Conservation (phyloP, 225 moss, liverwort and hornwort genomes). For the Neckera pumila region DNA sequence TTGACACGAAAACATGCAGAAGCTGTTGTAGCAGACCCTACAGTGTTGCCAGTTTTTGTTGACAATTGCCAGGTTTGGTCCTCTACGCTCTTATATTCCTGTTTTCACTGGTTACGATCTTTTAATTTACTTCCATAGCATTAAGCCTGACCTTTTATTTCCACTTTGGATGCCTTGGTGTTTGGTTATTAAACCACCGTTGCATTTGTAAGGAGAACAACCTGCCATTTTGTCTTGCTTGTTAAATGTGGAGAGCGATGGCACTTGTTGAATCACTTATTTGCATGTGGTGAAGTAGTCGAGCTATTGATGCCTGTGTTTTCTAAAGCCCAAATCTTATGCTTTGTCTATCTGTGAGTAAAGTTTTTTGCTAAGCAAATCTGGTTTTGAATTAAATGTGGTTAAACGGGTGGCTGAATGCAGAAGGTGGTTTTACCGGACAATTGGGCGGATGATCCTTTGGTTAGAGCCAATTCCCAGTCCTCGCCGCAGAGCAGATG, state of each 20-base stretch:
- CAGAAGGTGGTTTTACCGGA: slow-evolving; percentile 44
- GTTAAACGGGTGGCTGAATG: slow-evolving; percentile 17
- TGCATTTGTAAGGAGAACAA: background rate
- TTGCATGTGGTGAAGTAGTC: background rate
- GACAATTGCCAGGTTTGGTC: slow-evolving; percentile 68
- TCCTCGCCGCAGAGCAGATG: background rate
- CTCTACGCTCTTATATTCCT: background rate
- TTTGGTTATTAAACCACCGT: background rate
- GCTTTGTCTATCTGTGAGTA: background rate
- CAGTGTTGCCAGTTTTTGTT: slow-evolving; percentile 58
- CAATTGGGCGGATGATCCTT: slow-evolving; percentile 30
- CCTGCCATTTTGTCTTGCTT: background rate
- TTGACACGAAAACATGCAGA: slow-evolving; percentile 70
- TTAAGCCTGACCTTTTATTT: background rate
- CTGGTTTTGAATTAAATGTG: slow-evolving; percentile 2
- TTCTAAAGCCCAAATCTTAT: background rate
- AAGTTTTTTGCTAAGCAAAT: background rate
- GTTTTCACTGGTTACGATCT: background rate
- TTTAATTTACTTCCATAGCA: background rate
- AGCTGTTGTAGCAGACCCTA: slow-evolving; percentile 58
- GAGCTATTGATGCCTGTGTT: background rate
- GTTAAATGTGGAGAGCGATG: background rate
- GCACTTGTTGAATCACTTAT: background rate
- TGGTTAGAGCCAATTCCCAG: slow-evolving; percentile 13
- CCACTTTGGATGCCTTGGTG: background rate